Percentiles rank a stretch among this genome's conserved stretches.
phyloP scores from a whole-genome alignment of 192 early-diverging fungal species.

The Entomortierella lignicola region DNA sequence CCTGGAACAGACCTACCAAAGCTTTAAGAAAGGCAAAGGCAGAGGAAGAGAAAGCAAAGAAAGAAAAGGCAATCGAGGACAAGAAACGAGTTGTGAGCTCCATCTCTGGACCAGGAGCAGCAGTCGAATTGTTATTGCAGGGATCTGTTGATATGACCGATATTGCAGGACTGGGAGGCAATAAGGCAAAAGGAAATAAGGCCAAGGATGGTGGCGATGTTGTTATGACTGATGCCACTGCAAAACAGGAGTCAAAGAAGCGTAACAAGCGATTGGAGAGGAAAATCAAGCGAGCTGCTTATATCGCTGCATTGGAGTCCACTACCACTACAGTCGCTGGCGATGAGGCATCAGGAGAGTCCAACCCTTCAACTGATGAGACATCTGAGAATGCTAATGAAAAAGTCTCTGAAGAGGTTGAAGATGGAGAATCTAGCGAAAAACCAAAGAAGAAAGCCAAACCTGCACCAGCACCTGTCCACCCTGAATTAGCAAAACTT shows the following conservation, averaged over 20 bases:
- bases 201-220: conserved; percentile 4
- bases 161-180: conserved; percentile 22
- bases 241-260: conserved; percentile 23
- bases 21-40: conserved; percentile 40
- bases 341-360: background rate
- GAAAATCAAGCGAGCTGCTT: conserved; percentile 50
- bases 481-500: conserved; percentile 35
- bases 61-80: conserved; percentile 12
- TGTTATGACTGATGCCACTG: conserved; percentile 3
- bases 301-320: conserved; percentile 43
- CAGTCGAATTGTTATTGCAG: conserved; percentile 35
- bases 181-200: conserved; percentile 3
- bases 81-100: conserved; percentile 20
- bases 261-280: conserved; percentile 50
- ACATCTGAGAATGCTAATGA: background rate
- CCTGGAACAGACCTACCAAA: conserved; percentile 50
- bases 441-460: conserved; percentile 13
- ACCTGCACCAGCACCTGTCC: conserved; percentile 1
- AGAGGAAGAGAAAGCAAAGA: conserved; percentile 26
- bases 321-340: background rate
- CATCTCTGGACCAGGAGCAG: conserved; percentile 9
- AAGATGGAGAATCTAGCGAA: background rate
- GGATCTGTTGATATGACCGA: conserved; percentile 32
- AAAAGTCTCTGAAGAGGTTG: background rate
- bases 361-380: background rate